Conservation (phyloP, 2,329 filamentous ascomycete species). For the Coniella lustricola region DNA sequence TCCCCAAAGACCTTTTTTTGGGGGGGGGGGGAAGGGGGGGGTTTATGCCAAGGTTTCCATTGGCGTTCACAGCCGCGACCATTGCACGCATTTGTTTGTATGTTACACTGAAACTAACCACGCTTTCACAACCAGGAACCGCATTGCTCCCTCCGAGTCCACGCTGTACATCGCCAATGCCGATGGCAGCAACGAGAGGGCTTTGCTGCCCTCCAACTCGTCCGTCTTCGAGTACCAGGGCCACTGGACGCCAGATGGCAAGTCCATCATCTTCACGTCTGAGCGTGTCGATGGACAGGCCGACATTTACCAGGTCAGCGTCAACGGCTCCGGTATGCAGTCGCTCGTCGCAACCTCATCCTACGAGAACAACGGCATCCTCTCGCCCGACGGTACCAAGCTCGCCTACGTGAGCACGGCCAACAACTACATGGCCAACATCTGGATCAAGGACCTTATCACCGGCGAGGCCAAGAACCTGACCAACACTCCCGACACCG, state of each 20-base stretch:
- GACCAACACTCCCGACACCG: slow-evolving; percentile 25
- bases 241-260: slow-evolving; percentile 29
- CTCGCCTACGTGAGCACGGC: slow-evolving; percentile 34
- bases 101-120: background rate
- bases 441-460: slow-evolving; percentile 32
- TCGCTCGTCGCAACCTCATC: slow-evolving; percentile 26
- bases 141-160: slow-evolving; percentile 17
- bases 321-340: slow-evolving; percentile 29
- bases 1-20: too few species aligned
- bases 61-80: too few species aligned
- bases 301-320: slow-evolving; percentile 31
- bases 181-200: slow-evolving; percentile 31
- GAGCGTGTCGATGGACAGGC: slow-evolving; percentile 34
- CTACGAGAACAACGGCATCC: slow-evolving; percentile 29
- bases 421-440: slow-evolving; percentile 29
- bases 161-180: slow-evolving; percentile 27
- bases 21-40: too few species aligned
- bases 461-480: slow-evolving; percentile 28
- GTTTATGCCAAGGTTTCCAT: too few species aligned
- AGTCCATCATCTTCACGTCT: slow-evolving; percentile 33
- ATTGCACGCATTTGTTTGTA: background rate
- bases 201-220: slow-evolving; percentile 24
- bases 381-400: slow-evolving; percentile 32
- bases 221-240: slow-evolving; percentile 32
- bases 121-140: slow-evolving; percentile 18